Conservation (phyloP, 768 basidiomycete genomes). For the Leucosporidium creatinivorum region DNA sequence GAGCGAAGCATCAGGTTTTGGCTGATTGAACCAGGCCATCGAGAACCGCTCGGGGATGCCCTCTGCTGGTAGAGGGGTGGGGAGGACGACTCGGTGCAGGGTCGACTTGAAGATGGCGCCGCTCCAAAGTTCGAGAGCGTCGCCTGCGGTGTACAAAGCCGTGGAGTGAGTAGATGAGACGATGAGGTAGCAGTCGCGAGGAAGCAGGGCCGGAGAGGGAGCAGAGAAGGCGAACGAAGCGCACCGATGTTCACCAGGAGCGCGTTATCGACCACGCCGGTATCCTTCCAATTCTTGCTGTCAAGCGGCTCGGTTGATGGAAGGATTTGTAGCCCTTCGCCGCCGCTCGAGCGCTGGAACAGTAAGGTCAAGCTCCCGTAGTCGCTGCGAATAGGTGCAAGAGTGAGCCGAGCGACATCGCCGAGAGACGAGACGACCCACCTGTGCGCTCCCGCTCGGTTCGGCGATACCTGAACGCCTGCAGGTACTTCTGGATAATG, state of each 20-base stretch:
- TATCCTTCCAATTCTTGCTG: slow-evolving; percentile 15
- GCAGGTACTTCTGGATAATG: slow-evolving; percentile 23
- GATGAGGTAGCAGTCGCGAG: too few species aligned
- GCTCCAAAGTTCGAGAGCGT: slow-evolving; percentile 24
- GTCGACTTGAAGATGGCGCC: slow-evolving; percentile 26
- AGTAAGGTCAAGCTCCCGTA: slow-evolving; percentile 20
- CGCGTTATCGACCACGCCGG: slow-evolving; percentile 13
- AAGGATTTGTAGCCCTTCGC: slow-evolving; percentile 26
- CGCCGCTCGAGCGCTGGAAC: slow-evolving; percentile 18
- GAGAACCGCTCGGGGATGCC: slow-evolving; percentile 29
- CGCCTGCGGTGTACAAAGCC: not conserved
- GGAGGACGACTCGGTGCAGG: slow-evolving; percentile 28
- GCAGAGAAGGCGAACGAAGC: not conserved
- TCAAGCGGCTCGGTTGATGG: slow-evolving; percentile 15
- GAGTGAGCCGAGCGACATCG: not conserved
- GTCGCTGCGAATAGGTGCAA: not conserved
- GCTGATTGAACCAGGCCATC: slow-evolving; percentile 32
- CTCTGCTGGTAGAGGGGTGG: slow-evolving; percentile 15
- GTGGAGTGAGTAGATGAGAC: too few species aligned
- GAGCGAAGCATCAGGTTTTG: slow-evolving; percentile 5
- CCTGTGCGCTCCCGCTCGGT: slow-evolving; percentile 23
- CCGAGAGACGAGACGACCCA: not conserved
- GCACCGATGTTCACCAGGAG: slow-evolving; percentile 24
- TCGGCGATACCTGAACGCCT: slow-evolving; percentile 15
- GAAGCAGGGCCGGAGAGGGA: too few species aligned